These are phyloP conservation scores for Colletotrichum tofieldiae DNA, from an alignment of 2,329 filamentous ascomycete genomes.

Conservation along the genomic window DNA sequence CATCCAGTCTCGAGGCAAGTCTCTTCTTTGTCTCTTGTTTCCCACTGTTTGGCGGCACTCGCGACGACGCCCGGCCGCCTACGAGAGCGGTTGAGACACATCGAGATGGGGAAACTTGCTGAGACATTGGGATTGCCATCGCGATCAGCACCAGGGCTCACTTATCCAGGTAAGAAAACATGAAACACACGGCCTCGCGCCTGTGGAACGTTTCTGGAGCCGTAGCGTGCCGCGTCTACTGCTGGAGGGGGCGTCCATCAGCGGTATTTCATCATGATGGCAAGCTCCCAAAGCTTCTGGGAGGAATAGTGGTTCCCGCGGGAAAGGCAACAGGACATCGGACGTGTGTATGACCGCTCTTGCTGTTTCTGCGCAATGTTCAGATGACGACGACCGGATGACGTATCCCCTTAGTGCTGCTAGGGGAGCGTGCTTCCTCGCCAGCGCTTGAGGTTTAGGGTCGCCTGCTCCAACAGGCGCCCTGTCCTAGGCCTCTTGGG, in stretches of 20 bases:
- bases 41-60: neutral
- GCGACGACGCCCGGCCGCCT: neutral
- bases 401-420: neutral
- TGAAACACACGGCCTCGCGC: constrained; percentile 37
- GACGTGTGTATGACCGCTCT: neutral
- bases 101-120: neutral
- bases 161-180: neutral
- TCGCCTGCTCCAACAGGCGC: neutral
- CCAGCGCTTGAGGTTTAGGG: constrained; percentile 1
- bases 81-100: neutral
- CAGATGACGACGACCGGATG: constrained; percentile 22
- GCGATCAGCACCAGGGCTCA: constrained; percentile 11
- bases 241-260: neutral
- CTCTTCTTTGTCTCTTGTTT: neutral
- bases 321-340: neutral
- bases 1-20: neutral
- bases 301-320: neutral
- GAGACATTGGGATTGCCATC: neutral
- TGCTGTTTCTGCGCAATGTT: neutral
- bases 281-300: neutral
- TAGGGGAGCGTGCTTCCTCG: neutral
- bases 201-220: constrained; percentile 34
- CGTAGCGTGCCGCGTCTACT: constrained; percentile 17
- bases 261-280: constrained; percentile 5
- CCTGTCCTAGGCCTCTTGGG: neutral